Evolutionary conservation across 2,329 filamentous ascomycete species (phyloP).

Genomic region (Graphilbum sp.): DNA sequence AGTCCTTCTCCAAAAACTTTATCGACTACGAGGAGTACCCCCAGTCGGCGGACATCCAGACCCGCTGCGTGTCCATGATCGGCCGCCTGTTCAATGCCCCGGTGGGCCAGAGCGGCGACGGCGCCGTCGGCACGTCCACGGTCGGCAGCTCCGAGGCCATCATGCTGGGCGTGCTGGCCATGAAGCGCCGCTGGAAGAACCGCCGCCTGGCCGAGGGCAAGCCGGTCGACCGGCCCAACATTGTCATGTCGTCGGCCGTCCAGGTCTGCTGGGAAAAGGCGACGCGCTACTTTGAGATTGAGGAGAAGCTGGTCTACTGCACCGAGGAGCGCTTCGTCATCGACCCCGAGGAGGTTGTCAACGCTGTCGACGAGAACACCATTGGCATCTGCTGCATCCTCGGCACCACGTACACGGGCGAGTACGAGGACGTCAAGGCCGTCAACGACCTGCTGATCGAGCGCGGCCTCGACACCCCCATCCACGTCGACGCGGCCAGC

Average conservation of each 20-base stretch:
- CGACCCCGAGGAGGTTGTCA: slow-evolving; percentile 44
- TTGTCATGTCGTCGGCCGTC: slow-evolving; percentile 90
- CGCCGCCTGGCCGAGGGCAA: slow-evolving; percentile 71
- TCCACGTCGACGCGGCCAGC: slow-evolving; percentile 85
- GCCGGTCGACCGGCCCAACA: slow-evolving; percentile 65
- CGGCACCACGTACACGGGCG: slow-evolving; percentile 86
- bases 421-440: slow-evolving; percentile 86
- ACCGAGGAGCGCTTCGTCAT: slow-evolving; percentile 42
- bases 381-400: slow-evolving; percentile 89
- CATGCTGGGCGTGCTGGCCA: slow-evolving; percentile 68
- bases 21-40: slow-evolving; percentile 81
- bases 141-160: slow-evolving; percentile 84
- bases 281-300: slow-evolving; percentile 77
- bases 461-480: slow-evolving; percentile 61
- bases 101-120: slow-evolving; percentile 29
- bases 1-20: slow-evolving; percentile 88
- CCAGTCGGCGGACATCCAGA: slow-evolving; percentile 71
- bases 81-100: slow-evolving; percentile 77
- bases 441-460: slow-evolving; percentile 77
- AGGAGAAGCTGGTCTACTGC: slow-evolving; percentile 66
- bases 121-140: slow-evolving; percentile 71
- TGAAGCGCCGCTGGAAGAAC: slow-evolving; percentile 93
- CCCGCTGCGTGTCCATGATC: slow-evolving; percentile 85
- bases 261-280: slow-evolving; percentile 98
- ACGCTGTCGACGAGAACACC: slow-evolving; percentile 48